Conservation (phyloP, 768 basidiomycete species). For the Boletus sensibilis region DNA sequence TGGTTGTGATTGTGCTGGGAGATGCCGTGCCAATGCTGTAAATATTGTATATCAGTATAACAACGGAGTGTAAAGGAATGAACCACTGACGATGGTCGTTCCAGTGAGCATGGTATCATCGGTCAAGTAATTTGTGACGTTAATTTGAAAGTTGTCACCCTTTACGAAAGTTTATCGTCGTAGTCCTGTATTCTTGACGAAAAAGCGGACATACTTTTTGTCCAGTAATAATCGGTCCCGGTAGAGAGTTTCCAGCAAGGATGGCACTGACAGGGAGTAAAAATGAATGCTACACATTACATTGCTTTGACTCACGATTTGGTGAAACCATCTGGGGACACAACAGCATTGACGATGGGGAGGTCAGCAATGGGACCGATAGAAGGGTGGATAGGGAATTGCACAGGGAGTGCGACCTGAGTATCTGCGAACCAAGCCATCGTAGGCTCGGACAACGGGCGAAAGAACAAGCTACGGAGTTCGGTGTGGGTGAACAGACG, state of each 20-base stretch:
- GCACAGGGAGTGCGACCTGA: neutral
- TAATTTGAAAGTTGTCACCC: slow-evolving; percentile 18
- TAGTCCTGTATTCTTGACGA: neutral
- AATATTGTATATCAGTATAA: neutral
- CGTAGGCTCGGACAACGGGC: neutral
- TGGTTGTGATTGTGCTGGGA: slow-evolving; percentile 23
- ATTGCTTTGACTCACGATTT: slow-evolving; percentile 18
- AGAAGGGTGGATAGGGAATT: slow-evolving; percentile 1
- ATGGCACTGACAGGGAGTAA: slow-evolving; percentile 28
- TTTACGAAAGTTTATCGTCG: neutral
- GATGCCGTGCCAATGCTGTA: slow-evolving; percentile 28
- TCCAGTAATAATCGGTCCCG: slow-evolving; percentile 39
- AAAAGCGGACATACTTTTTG: slow-evolving; percentile 28
- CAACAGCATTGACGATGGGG: slow-evolving; percentile 19
- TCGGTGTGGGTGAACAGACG: neutral
- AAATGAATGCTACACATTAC: neutral
- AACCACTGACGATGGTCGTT: slow-evolving; percentile 17
- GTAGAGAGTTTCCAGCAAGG: slow-evolving; percentile 38
- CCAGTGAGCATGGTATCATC: slow-evolving; percentile 20
- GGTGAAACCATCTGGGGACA: slow-evolving; percentile 38
- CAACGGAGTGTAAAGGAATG: neutral
- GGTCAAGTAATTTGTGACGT: slow-evolving; percentile 17
- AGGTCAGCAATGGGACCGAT: slow-evolving; percentile 26
- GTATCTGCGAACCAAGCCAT: slow-evolving; percentile 9
- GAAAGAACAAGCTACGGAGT: neutral